A percentile compares a stretch with the other conserved stretches of the same genome.
Conservation (phyloP, 345 rosid species). For the Linum usitatissimum region DNA sequence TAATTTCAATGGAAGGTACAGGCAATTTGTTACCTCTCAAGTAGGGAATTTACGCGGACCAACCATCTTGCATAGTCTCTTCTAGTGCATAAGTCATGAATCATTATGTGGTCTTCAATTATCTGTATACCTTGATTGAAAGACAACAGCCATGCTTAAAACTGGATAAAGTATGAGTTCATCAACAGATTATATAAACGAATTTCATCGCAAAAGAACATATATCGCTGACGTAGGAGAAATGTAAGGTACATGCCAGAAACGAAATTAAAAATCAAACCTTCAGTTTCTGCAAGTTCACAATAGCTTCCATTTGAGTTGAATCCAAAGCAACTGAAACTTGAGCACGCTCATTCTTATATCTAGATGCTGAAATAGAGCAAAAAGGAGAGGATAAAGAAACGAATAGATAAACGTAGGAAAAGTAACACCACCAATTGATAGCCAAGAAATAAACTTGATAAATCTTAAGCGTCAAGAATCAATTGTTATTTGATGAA, state of each 20-base stretch:
- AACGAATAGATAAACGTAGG: background rate
- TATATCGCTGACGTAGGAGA: background rate
- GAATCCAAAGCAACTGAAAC: constrained; percentile 42
- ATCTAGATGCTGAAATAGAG: constrained; percentile 16
- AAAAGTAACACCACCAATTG: background rate
- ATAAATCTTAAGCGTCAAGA: background rate
- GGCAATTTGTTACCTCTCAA: constrained; percentile 54
- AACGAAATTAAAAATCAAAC: constrained; percentile 23
- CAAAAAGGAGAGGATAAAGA: background rate
- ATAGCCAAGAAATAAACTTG: background rate
- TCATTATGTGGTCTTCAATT: constrained; percentile 44
- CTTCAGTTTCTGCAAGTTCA: constrained; percentile 60
- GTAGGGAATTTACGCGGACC: constrained; percentile 39
- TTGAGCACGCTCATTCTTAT: constrained; percentile 26
- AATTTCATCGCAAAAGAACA: background rate
- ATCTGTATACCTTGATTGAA: constrained; percentile 52
- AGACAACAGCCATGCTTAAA: constrained; percentile 34
- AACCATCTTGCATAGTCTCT: constrained; percentile 88
- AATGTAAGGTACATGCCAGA: constrained; percentile 2
- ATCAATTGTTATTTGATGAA: background rate
- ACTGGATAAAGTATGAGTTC: constrained; percentile 19
- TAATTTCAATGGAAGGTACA: background rate
- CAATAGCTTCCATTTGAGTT: constrained; percentile 62
- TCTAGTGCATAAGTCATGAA: constrained; percentile 67
- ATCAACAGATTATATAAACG: background rate